phyloP scores from a whole-genome alignment of 2,329 filamentous ascomycete species.

The Fusarium algeriense region DNA sequence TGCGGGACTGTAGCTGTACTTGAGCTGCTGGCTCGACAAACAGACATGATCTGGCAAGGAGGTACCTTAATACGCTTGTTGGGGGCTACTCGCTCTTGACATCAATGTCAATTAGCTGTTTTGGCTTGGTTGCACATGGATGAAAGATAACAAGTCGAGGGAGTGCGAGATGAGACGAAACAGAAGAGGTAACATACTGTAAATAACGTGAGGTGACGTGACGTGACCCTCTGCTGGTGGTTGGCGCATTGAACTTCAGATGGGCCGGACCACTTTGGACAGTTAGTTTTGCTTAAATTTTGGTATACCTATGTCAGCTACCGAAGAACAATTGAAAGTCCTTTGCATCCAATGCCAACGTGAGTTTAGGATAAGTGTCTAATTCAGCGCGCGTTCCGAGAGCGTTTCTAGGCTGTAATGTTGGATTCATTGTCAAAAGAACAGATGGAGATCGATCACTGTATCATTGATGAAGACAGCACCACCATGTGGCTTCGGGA shows the following conservation, averaged over 20 bases:
- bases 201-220: slow-evolving; percentile 38
- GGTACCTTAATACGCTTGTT: slow-evolving; percentile 1
- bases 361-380: neutral
- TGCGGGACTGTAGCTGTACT: neutral
- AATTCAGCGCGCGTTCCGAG: neutral
- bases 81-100: neutral
- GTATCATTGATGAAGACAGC: slow-evolving; percentile 21
- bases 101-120: neutral
- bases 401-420: neutral
- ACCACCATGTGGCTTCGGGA: slow-evolving; percentile 33
- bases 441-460: neutral
- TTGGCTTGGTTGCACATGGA: slow-evolving; percentile 1
- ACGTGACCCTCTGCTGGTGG: slow-evolving; percentile 31
- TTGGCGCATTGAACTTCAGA: slow-evolving; percentile 32
- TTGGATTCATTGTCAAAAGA: neutral
- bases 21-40: slow-evolving; percentile 1
- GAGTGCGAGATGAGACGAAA: slow-evolving; percentile 27
- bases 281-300: slow-evolving; percentile 3
- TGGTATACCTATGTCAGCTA: neutral
- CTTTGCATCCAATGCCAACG: neutral
- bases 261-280: slow-evolving; percentile 29
- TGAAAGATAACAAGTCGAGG: slow-evolving; percentile 16
- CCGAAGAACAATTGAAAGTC: neutral
- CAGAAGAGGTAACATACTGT: slow-evolving; percentile 21
- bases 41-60: slow-evolving; percentile 5